A percentile compares a stretch with the other conserved stretches of the same genome.
Evolutionary conservation across 352 stramenopile species (phyloP).

Genomic region (Phytophthora capsici): DNA sequence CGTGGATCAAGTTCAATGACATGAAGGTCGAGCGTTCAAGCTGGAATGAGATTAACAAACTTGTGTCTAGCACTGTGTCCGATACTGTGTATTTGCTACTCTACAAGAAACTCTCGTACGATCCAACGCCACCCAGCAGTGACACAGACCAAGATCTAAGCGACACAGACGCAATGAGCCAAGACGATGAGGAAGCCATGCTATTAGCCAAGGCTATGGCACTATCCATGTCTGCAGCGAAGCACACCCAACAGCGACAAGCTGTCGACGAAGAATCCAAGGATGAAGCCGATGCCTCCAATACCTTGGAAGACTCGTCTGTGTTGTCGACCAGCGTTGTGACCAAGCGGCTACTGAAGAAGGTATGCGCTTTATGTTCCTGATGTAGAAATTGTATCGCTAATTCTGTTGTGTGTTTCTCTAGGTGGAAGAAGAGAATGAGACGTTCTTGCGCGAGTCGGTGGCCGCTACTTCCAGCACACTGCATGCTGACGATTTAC

Average conservation of each 20-base stretch:
- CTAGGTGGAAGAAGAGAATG: slow-evolving; percentile 77
- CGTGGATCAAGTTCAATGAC: slow-evolving; percentile 94
- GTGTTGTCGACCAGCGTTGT: slow-evolving; percentile 35
- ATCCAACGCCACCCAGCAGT: slow-evolving; percentile 15
- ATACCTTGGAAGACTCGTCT: slow-evolving; percentile 17
- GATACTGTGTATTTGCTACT: slow-evolving; percentile 90
- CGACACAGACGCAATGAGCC: slow-evolving; percentile 14
- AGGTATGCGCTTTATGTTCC: slow-evolving; percentile 40
- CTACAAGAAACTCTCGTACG: slow-evolving; percentile 87
- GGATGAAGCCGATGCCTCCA: slow-evolving; percentile 23
- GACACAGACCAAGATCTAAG: slow-evolving; percentile 13
- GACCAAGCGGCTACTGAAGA: slow-evolving; percentile 57
- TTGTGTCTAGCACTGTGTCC: slow-evolving; percentile 80
- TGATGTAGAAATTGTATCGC: background rate
- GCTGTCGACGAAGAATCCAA: slow-evolving; percentile 46
- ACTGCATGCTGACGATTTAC: slow-evolving; percentile 70
- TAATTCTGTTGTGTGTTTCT: slow-evolving; percentile 10
- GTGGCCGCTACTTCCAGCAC: slow-evolving; percentile 56
- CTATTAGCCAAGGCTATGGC: slow-evolving; percentile 89
- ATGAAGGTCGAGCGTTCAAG: slow-evolving; percentile 78
- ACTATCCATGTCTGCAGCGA: slow-evolving; percentile 84
- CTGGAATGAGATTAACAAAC: slow-evolving; percentile 85
- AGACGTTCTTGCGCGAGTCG: slow-evolving; percentile 57
- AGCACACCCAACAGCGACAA: slow-evolving; percentile 54
- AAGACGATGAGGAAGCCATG: slow-evolving; percentile 83